Conservation (phyloP, 768 basidiomycete genomes). For the Mycena amicta region DNA sequence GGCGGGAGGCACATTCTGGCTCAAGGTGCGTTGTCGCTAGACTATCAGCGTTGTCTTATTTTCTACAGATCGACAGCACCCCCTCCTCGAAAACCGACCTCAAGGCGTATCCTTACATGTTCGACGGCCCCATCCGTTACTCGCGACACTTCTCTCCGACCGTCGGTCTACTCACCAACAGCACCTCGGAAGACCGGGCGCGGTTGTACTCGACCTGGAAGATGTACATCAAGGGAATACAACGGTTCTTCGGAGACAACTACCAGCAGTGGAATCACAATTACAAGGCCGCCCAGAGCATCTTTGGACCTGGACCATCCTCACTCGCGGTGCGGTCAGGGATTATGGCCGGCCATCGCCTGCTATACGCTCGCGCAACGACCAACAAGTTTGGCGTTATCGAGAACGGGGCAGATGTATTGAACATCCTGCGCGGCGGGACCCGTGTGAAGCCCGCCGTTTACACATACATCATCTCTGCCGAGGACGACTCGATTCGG, state of each 20-base stretch:
- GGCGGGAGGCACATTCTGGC: constrained; percentile 64
- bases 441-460: constrained; percentile 76
- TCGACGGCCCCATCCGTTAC: constrained; percentile 74
- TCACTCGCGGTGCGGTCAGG: constrained; percentile 65
- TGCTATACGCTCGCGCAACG: constrained; percentile 73
- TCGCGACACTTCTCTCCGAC: constrained; percentile 73
- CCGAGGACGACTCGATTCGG: constrained; percentile 73
- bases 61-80: constrained; percentile 57
- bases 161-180: constrained; percentile 62
- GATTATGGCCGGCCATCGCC: constrained; percentile 71
- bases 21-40: constrained; percentile 59
- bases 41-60: too few species aligned
- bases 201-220: constrained; percentile 84
- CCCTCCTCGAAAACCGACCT: constrained; percentile 42
- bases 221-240: constrained; percentile 63
- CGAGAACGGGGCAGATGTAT: constrained; percentile 47
- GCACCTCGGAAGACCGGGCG: constrained; percentile 44
- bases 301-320: constrained; percentile 61
- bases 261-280: constrained; percentile 68
- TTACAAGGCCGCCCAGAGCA: constrained; percentile 72
- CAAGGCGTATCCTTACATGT: constrained; percentile 55
- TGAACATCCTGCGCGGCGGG: constrained; percentile 54
- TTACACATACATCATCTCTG: constrained; percentile 83
- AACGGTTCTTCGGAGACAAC: constrained; percentile 57
- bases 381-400: constrained; percentile 66